Percentiles rank a stretch among this genome's conserved stretches.
phyloP scores from a whole-genome alignment of 1,139 yeast species.

The Entelexis paramagnoliae region DNA sequence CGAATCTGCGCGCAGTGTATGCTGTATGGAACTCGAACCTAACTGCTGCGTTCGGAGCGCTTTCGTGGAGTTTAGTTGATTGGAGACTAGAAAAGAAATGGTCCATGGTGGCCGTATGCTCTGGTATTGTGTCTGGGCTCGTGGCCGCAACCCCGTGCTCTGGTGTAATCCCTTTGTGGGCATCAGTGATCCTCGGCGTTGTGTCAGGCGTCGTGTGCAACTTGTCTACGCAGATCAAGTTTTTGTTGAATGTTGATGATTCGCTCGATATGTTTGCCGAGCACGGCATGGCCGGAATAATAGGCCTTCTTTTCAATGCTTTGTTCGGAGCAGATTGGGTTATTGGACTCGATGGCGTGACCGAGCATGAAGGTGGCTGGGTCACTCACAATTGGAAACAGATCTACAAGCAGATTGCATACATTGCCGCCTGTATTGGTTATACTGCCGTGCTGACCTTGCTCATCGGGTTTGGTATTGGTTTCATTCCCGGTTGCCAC shows the following conservation, averaged over 20 bases:
- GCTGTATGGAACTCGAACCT: slow-evolving; percentile 88
- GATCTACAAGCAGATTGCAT: slow-evolving; percentile 80
- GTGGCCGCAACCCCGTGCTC: slow-evolving; percentile 96
- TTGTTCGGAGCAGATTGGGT: slow-evolving; percentile 80
- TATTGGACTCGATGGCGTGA: slow-evolving; percentile 69
- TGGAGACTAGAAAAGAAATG: slow-evolving; percentile 79
- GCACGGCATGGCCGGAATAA: slow-evolving; percentile 93
- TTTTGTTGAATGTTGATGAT: slow-evolving; percentile 73
- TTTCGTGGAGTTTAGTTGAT: slow-evolving; percentile 87
- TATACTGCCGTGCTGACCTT: slow-evolving; percentile 74
- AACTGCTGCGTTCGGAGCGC: slow-evolving; percentile 82
- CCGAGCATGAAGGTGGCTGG: slow-evolving; percentile 88
- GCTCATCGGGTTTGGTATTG: slow-evolving; percentile 58
- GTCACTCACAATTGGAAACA: slow-evolving; percentile 82
- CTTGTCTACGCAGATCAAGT: slow-evolving; percentile 80
- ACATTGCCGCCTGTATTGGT: slow-evolving; percentile 61
- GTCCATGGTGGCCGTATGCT: slow-evolving; percentile 91
- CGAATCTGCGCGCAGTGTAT: slow-evolving; percentile 58
- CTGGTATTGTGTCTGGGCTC: slow-evolving; percentile 88
- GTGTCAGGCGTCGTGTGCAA: slow-evolving; percentile 78
- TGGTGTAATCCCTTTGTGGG: slow-evolving; percentile 87
- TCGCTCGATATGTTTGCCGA: slow-evolving; percentile 92
- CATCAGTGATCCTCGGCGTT: slow-evolving; percentile 74
- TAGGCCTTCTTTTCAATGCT: slow-evolving; percentile 81
- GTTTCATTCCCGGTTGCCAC: slow-evolving; percentile 73